Base-by-base conservation (phyloP, 371 early-diverging fungal species). In the Mucor irregularis region DNA sequence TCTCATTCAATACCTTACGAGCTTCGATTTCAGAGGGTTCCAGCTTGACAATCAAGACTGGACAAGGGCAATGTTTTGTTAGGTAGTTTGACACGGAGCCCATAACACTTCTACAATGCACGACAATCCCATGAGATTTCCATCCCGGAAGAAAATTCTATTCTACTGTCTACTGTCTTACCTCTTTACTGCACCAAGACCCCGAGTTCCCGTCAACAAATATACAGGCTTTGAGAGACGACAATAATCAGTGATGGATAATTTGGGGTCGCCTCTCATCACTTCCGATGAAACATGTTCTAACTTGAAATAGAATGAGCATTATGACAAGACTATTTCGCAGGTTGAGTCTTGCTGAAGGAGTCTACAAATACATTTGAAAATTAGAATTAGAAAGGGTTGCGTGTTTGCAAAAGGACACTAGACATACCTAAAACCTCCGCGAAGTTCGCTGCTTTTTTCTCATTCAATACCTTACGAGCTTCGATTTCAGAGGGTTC, bases 61-160 rank as follows among this genome's bases (percentile, higher is more conserved):
- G 71, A 39, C 69, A 69, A 5, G 74, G 71, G n/a, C 71, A 71
- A 29, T 74, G 45, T 6, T 39, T 57, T 17, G 56, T 52, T 13
- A 74, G 55, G 28, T 57, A 64, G 8, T 45, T 65, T 1, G 74
- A 74, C 17, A 69, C 62, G 11, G 74, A 74, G n/a, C 74, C 74
- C 25, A 74, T 48, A 0, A 74, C 37, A 8, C 64, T 26, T 44
- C 69, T 66, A 37, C 9, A 17, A 43, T 2, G 33, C 26, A 28
- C 5, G 3, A 17, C 17, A n/a, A n/a, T n/a, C n/a, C n/a, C n/a
- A n/a, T n/a, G n/a, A n/a, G n/a, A n/a, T n/a, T n/a, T n/a, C n/a
- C n/a, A n/a, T n/a, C n/a, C n/a, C n/a, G n/a, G n/a, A n/a, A n/a
- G n/a, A n/a, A n/a, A n/a, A n/a, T n/a, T n/a, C n/a, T n/a, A n/a